Base-by-base conservation (phyloP, 164 flowering plant species). In the Stephania cephalantha region DNA sequence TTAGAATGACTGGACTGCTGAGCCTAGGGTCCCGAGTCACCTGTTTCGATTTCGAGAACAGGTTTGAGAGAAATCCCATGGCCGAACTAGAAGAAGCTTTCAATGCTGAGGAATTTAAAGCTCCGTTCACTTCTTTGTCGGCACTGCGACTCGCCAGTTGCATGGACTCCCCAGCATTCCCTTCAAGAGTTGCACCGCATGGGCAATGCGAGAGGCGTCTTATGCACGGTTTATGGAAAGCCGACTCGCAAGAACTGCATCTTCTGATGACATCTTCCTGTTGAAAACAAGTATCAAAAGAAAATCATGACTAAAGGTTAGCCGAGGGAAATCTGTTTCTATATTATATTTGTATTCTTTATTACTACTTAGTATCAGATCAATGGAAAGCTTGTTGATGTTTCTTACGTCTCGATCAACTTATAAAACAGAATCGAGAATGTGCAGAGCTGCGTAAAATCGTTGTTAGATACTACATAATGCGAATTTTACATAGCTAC, bases 251-350 rank as follows among this genome's bases (percentile, higher is more conserved):
- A 69, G 91, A 87, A 46, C 68, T 75, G 72, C 99, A 95, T 79
- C 78, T 90, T 74, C 87, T 84, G 20, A 88, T 79, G 80, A 89
- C 97, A 30, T 70, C 83, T 76, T 90, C 98, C 96, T 95, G 91
- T 67, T 52, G 31, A 78, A 35, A n/a, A 48, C 30, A 29, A 25
- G 31, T n/a, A 25, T 18, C 15, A 50, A 12, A 53, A 25, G 6
- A 74, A 35, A 74, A 44, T 68, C 66, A 52, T 7, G 1, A 50
- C 9, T n/a, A 22, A 75, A 12, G 22, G 75, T 74, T 68, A 42
- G 13, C 31, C n/a, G 44, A 75, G 53, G 22, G 17, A 22, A 74
- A 69, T 15, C 53, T 22, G 18, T 58, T 58, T 58, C 30, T 9
- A 64, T 20, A 11, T n/a, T 64, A 2, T 55, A 15, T 12, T 55